Percentiles rank a stretch among this genome's conserved stretches.
phyloP scores from a whole-genome alignment of 75 land plant genomes.

The Sequoiadendron giganteum region DNA sequence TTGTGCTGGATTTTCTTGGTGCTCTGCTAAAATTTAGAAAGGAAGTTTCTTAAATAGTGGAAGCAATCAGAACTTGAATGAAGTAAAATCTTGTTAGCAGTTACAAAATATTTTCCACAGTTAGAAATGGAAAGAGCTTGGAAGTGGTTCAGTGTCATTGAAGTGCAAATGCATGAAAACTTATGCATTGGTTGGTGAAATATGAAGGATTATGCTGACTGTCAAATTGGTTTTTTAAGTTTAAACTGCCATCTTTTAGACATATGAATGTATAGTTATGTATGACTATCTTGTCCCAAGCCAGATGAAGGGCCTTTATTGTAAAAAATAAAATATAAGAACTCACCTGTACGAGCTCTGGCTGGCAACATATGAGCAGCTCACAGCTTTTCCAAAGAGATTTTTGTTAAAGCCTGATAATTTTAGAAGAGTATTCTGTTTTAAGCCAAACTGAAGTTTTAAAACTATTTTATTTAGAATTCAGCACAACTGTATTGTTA shows the following conservation, averaged over 20 bases:
- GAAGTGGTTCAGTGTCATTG: neutral
- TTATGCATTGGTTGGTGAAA: neutral
- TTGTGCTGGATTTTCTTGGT: neutral
- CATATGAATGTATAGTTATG: neutral
- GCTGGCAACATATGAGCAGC: neutral
- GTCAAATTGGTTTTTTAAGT: neutral
- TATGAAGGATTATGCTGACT: neutral
- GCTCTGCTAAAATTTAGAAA: neutral
- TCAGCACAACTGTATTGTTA: neutral
- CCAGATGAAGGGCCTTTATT: neutral
- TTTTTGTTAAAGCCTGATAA: neutral
- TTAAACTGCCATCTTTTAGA: neutral
- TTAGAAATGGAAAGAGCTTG: neutral
- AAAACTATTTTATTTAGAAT: neutral
- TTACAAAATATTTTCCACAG: neutral
- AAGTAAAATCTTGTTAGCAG: neutral
- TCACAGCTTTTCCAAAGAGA: neutral
- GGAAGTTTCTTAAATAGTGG: neutral
- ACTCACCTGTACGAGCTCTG: neutral
- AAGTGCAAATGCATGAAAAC: neutral
- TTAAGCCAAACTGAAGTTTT: neutral
- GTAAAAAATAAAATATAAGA: too few species aligned
- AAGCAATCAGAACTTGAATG: neutral
- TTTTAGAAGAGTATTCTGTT: neutral
- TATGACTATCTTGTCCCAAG: neutral